These are phyloP conservation scores for Globisporangium sylvaticum DNA, from an alignment of 352 stramenopile genomes.

Conservation along the genomic window DNA sequence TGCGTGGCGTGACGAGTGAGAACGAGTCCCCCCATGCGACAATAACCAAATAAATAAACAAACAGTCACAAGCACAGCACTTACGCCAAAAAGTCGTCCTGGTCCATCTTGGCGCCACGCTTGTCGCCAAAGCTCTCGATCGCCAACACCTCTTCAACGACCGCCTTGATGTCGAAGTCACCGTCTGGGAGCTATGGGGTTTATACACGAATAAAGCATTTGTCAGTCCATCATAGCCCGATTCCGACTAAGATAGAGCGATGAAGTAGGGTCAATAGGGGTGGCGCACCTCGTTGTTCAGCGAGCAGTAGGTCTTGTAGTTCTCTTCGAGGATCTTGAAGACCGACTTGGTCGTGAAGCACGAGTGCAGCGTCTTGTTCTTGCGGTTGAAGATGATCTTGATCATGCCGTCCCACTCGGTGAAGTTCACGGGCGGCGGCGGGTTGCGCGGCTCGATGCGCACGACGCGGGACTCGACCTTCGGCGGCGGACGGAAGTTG, in stretches of 20 bases:
- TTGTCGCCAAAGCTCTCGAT: constrained; percentile 85
- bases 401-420: constrained; percentile 99
- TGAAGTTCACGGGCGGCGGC: constrained; percentile 98
- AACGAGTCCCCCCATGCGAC: neutral
- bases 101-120: constrained; percentile 95
- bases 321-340: constrained; percentile 96
- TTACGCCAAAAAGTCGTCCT: constrained; percentile 97
- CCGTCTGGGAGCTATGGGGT: constrained; percentile 49
- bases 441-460: constrained; percentile 98
- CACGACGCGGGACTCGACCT: constrained; percentile 95
- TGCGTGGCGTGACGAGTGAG: neutral
- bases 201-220: constrained; percentile 3
- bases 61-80: constrained; percentile 15
- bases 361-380: constrained; percentile 98
- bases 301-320: constrained; percentile 92
- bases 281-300: constrained; percentile 79
- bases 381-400: constrained; percentile 99
- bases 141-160: constrained; percentile 93
- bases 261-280: too few species aligned
- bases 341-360: constrained; percentile 96
- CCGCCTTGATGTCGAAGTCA: constrained; percentile 88
- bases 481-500: constrained; percentile 98
- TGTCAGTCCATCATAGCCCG: neutral
- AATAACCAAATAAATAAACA: neutral
- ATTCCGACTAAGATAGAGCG: neutral